These are phyloP conservation scores for Podaxis sp. DNA, from an alignment of 768 basidiomycete genomes.

Conservation along the genomic window DNA sequence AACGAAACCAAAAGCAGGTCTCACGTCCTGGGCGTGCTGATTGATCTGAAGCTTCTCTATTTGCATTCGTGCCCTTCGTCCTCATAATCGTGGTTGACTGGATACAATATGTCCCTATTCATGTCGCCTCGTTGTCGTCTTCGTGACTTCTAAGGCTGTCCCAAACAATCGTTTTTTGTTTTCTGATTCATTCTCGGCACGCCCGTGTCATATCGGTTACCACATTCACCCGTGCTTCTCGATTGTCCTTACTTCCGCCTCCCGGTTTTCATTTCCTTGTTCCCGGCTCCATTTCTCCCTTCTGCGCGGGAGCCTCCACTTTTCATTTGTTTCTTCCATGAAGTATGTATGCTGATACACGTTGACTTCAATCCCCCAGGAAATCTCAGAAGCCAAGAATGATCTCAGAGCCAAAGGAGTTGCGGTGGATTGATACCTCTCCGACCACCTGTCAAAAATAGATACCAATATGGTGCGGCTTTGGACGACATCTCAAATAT, in stretches of 20 bases:
- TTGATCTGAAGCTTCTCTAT: not conserved
- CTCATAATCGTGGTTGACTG: not conserved
- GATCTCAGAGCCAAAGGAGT: slow-evolving; percentile 58
- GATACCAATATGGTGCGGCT: not conserved
- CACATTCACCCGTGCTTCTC: slow-evolving; percentile 1
- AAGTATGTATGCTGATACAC: slow-evolving; percentile 3
- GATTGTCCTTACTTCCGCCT: not conserved
- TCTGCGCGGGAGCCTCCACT: not conserved
- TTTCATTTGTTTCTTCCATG: slow-evolving; percentile 4
- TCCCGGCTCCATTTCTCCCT: not conserved
- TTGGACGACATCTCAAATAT: not conserved
- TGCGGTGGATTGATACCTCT: slow-evolving; percentile 42
- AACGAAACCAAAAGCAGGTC: not conserved
- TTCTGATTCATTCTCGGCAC: slow-evolving; percentile 6
- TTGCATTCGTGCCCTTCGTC: not conserved
- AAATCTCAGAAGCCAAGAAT: slow-evolving; percentile 50
- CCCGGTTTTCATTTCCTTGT: slow-evolving; percentile 1
- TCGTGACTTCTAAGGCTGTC: not conserved
- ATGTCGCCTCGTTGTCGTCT: not conserved
- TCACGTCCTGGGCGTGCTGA: not conserved
- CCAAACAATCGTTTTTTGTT: not conserved
- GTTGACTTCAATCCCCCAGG: slow-evolving; percentile 32
- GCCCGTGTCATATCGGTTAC: not conserved
- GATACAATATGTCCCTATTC: not conserved
- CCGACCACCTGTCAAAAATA: not conserved